phyloP scores from a whole-genome alignment of 2,329 filamentous ascomycete species.

The Colletotrichum navitas region DNA sequence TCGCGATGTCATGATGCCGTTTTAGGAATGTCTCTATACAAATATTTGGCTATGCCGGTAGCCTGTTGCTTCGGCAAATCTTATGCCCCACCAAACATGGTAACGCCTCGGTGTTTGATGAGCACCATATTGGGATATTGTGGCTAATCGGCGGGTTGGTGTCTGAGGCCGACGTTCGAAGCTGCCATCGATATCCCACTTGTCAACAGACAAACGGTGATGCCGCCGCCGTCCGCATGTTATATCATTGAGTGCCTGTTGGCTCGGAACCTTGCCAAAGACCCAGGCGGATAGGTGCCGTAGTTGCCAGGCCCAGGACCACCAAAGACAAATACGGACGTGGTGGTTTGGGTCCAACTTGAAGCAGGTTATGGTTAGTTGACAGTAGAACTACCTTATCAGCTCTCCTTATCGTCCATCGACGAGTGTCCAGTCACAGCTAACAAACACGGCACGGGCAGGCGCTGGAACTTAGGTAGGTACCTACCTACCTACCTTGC shows the following conservation, averaged over 20 bases:
- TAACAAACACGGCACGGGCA: not conserved
- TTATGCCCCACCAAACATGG: too few relatives aligned
- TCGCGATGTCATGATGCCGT: not conserved
- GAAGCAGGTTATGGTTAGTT: not conserved
- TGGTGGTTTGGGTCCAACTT: not conserved
- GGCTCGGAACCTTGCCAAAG: too few relatives aligned
- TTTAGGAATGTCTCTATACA: not conserved
- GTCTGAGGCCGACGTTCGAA: not conserved
- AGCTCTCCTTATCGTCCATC: not conserved
- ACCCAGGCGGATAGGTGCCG: too few relatives aligned
- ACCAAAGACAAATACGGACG: not conserved
- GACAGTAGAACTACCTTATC: not conserved
- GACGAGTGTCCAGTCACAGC: not conserved
- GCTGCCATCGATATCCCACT: slow-evolving; percentile 1
- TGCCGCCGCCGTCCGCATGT: not conserved
- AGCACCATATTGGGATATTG: not conserved
- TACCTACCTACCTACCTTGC: not conserved
- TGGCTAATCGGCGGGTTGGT: not conserved
- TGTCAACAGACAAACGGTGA: not conserved
- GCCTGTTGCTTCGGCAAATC: not conserved
- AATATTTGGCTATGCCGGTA: not conserved
- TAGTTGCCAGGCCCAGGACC: not conserved
- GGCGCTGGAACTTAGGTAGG: not conserved
- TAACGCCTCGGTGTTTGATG: not conserved
- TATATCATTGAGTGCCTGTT: too few relatives aligned